Percentiles rank a stretch among this genome's conserved stretches.
Conservation (phyloP, 768 basidiomycete species). For the Suillus plorans region DNA sequence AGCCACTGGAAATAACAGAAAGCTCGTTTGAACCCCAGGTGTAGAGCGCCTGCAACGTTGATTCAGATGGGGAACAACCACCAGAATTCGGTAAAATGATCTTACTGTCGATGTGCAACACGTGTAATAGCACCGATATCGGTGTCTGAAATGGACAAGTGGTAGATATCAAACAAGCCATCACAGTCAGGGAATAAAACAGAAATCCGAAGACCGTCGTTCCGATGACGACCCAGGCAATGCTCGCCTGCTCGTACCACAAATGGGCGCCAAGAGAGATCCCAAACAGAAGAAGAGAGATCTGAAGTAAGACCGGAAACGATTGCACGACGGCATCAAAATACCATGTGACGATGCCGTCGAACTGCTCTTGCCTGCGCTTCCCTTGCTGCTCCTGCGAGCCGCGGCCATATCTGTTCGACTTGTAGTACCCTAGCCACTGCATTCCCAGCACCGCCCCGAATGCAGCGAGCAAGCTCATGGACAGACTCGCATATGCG, state of each 20-base stretch:
- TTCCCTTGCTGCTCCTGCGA: conserved; percentile 9
- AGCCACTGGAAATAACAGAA: neutral
- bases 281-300: conserved; percentile 14
- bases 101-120: neutral
- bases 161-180: conserved; percentile 1
- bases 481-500: conserved; percentile 12
- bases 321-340: conserved; percentile 11
- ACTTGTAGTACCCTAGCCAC: conserved; percentile 12
- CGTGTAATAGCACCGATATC: neutral
- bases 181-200: conserved; percentile 6
- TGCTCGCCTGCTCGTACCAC: neutral
- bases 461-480: conserved; percentile 14
- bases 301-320: conserved; percentile 15
- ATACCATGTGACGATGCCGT: conserved; percentile 13
- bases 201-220: neutral
- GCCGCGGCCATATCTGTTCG: conserved; percentile 1
- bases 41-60: neutral
- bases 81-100: too few species aligned
- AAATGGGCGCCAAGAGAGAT: conserved; percentile 7
- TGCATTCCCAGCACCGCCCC: conserved; percentile 17
- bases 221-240: neutral
- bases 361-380: conserved; percentile 9
- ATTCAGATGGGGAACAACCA: neutral
- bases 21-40: neutral
- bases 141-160: conserved; percentile 9